phyloP scores from a whole-genome alignment of 2,329 filamentous ascomycete species.

The Lasiodiplodia gonubiensis region DNA sequence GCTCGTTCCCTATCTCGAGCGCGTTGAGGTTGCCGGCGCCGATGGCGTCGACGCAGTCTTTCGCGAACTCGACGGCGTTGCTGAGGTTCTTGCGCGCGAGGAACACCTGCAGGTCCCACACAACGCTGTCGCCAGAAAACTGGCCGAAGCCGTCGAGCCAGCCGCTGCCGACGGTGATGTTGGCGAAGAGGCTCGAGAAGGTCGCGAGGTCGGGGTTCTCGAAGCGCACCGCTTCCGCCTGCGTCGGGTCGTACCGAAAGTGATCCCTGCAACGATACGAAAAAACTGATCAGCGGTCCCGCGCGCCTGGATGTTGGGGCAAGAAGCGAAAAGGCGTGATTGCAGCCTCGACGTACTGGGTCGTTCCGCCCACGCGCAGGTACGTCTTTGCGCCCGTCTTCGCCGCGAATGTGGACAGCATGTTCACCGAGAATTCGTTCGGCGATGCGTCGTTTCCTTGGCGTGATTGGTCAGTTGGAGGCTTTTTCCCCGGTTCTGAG shows the following conservation, averaged over 20 bases:
- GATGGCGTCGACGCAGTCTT: slow-evolving; percentile 16
- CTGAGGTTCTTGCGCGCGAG: slow-evolving; percentile 16
- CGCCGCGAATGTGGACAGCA: slow-evolving; percentile 13
- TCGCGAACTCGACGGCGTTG: slow-evolving; percentile 10
- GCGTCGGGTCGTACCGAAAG: slow-evolving; percentile 16
- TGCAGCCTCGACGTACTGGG: background rate
- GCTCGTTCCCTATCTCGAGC: slow-evolving; percentile 20
- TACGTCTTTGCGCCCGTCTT: slow-evolving; percentile 10
- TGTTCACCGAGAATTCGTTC: slow-evolving; percentile 20
- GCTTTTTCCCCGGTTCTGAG: too few relatives aligned
- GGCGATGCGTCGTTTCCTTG: background rate
- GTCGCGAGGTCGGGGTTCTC: slow-evolving; percentile 7
- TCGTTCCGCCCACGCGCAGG: slow-evolving; percentile 20
- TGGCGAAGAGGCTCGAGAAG: background rate
- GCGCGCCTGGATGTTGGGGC: background rate
- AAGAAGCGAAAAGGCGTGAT: too few relatives aligned
- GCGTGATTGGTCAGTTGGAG: too few relatives aligned
- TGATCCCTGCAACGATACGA: background rate
- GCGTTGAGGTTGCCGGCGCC: background rate
- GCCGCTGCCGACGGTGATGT: slow-evolving; percentile 10
- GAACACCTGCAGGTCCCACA: slow-evolving; percentile 18
- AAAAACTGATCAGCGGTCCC: background rate
- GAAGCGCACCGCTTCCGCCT: slow-evolving; percentile 3
- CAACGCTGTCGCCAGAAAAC: background rate
- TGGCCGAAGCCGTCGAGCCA: slow-evolving; percentile 7